Percentiles rank a stretch among this genome's conserved stretches.
phyloP scores from a whole-genome alignment of 257 asterid species.

The Jacaranda mimosifolia region DNA sequence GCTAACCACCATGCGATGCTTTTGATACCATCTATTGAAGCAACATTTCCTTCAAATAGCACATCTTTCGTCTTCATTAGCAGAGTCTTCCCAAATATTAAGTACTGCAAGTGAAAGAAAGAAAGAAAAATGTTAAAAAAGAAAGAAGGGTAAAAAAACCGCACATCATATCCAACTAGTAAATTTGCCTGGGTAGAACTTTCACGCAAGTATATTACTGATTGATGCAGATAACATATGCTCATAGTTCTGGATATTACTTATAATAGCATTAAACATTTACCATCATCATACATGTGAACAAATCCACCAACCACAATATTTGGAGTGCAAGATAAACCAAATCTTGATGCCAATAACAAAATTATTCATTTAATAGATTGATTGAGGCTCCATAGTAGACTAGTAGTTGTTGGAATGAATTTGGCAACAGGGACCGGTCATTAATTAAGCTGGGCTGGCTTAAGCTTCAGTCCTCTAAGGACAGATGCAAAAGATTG shows the following conservation, averaged over 20 bases:
- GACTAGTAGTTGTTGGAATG: too few relatives aligned
- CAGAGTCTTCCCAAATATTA: constrained; percentile 77
- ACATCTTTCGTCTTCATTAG: constrained; percentile 73
- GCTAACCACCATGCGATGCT: constrained; percentile 93
- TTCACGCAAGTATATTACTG: background rate
- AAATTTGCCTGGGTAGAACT: background rate
- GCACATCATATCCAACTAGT: background rate
- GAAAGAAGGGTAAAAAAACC: constrained; percentile 7
- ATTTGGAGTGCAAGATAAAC: background rate
- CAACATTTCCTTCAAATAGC: constrained; percentile 55
- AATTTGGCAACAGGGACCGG: too few relatives aligned
- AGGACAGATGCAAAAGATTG: too few relatives aligned
- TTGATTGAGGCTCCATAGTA: background rate
- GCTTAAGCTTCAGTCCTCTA: too few relatives aligned
- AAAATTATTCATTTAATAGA: background rate
- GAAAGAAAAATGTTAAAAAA: constrained; percentile 23
- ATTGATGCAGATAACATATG: constrained; percentile 1
- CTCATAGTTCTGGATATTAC: constrained; percentile 3
- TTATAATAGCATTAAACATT: background rate
- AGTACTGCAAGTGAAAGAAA: constrained; percentile 64
- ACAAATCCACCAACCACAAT: background rate
- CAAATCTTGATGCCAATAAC: background rate
- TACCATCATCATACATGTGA: constrained; percentile 2
- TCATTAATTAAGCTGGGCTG: too few relatives aligned
- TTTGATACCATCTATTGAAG: constrained; percentile 58